phyloP scores from a whole-genome alignment of 352 stramenopile genomes.

The Phytopythium vexans region DNA sequence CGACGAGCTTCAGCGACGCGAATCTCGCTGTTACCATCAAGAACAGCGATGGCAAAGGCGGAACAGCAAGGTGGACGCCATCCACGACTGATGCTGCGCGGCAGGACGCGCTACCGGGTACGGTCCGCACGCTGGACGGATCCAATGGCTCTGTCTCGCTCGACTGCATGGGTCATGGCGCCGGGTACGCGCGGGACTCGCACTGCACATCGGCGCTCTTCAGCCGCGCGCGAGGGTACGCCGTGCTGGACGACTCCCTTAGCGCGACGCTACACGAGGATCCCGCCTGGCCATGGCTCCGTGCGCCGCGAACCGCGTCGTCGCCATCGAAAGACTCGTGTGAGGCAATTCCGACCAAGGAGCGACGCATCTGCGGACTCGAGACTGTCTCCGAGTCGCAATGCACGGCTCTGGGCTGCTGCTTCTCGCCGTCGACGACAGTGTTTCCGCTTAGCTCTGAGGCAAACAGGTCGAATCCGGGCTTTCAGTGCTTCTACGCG shows the following conservation, averaged over 20 bases:
- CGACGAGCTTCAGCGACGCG: constrained; percentile 18
- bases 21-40: constrained; percentile 22
- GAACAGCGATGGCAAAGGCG: background rate
- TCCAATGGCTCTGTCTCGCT: constrained; percentile 22
- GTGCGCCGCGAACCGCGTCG: background rate
- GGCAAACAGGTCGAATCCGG: background rate
- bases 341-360: constrained; percentile 6
- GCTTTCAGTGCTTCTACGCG: constrained; percentile 32
- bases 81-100: constrained; percentile 18
- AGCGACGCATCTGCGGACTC: constrained; percentile 21
- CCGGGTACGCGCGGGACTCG: constrained; percentile 22
- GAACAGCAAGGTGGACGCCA: constrained; percentile 11
- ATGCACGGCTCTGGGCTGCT: constrained; percentile 25
- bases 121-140: constrained; percentile 35
- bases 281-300: constrained; percentile 22
- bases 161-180: constrained; percentile 22
- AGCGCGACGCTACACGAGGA: constrained; percentile 18
- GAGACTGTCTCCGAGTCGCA: constrained; percentile 14
- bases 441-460: background rate
- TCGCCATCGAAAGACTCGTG: constrained; percentile 5
- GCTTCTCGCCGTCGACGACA: constrained; percentile 9
- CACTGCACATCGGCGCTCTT: constrained; percentile 43
- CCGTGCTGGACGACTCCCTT: constrained; percentile 34
- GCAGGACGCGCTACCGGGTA: constrained; percentile 22
- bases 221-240: constrained; percentile 25